These are phyloP conservation scores for Rutstroemia sp. DNA, from an alignment of 2,329 filamentous ascomycete genomes.

Conservation along the genomic window DNA sequence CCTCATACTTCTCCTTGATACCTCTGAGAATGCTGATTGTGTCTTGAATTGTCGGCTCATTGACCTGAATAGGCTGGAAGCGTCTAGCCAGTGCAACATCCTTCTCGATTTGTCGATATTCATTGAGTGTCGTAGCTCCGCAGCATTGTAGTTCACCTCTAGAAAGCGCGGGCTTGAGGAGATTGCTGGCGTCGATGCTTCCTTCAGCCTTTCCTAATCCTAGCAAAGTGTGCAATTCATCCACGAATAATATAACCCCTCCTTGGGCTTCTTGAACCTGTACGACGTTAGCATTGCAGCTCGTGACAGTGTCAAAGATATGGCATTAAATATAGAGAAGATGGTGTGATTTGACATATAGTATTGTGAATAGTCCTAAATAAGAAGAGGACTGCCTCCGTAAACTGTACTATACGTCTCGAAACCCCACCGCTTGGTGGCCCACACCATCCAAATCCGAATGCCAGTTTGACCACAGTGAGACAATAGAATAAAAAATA, in stretches of 20 bases:
- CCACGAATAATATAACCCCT: conserved; percentile 87
- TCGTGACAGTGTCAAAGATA: neutral
- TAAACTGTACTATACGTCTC: neutral
- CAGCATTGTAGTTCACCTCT: conserved; percentile 81
- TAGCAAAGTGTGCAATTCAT: conserved; percentile 86
- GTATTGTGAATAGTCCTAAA: conserved; percentile 1
- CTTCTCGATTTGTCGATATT: conserved; percentile 92
- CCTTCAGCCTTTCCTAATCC: conserved; percentile 93
- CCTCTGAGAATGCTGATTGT: conserved; percentile 93
- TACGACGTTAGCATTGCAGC: neutral
- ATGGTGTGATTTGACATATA: neutral
- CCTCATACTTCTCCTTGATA: conserved; percentile 96
- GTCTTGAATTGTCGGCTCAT: conserved; percentile 82
- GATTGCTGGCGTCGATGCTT: conserved; percentile 91
- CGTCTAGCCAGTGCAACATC: conserved; percentile 86
- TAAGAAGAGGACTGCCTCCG: neutral
- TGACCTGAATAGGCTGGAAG: conserved; percentile 93
- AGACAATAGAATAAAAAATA: neutral
- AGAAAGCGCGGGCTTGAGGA: conserved; percentile 89
- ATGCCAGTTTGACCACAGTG: neutral
- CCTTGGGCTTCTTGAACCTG: conserved; percentile 68
- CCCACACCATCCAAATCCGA: neutral
- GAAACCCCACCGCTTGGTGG: neutral
- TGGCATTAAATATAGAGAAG: conserved; percentile 30
- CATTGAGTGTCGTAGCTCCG: conserved; percentile 85